Percentiles rank a stretch among this genome's conserved stretches.
Evolutionary conservation across 2,329 filamentous ascomycete species (phyloP).

Genomic region (Anthostomella pinea): DNA sequence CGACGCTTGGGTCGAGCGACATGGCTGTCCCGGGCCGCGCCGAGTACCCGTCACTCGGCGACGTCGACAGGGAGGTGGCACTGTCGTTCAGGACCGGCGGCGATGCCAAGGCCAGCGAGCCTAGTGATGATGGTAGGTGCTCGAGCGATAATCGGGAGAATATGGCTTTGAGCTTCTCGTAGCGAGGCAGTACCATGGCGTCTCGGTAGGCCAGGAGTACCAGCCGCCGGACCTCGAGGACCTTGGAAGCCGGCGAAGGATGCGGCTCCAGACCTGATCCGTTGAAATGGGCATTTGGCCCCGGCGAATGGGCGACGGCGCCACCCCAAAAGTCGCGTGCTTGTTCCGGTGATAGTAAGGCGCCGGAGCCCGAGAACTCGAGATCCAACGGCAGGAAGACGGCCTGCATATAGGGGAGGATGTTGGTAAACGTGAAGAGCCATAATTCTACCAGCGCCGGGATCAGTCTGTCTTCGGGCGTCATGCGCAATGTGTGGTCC

Average conservation of each 20-base stretch:
- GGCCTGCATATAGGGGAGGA: constrained; percentile 90
- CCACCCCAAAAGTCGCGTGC: constrained; percentile 89
- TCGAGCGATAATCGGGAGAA: constrained; percentile 89
- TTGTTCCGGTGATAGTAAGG: constrained; percentile 73
- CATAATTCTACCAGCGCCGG: constrained; percentile 89
- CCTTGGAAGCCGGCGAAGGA: constrained; percentile 47
- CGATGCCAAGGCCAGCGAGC: constrained; percentile 51
- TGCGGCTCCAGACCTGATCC: constrained; percentile 35
- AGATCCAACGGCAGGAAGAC: constrained; percentile 91
- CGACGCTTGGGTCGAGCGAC: constrained; percentile 70
- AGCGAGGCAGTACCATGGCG: constrained; percentile 80
- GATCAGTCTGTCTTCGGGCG: constrained; percentile 84
- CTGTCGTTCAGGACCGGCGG: constrained; percentile 48
- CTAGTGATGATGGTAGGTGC: constrained; percentile 58
- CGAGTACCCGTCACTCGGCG: constrained; percentile 36
- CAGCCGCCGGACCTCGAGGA: constrained; percentile 83
- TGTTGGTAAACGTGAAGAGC: constrained; percentile 86
- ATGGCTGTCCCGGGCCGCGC: constrained; percentile 69
- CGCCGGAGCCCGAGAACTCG: constrained; percentile 83
- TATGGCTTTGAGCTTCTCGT: constrained; percentile 83
- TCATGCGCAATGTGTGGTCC: constrained; percentile 75
- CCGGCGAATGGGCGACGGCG: constrained; percentile 46
- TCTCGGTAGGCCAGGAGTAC: constrained; percentile 88
- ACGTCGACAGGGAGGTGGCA: constrained; percentile 48
- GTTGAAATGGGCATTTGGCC: constrained; percentile 18